phyloP scores from a whole-genome alignment of 192 early-diverging fungal species.

The Blastocladiella britannica region DNA sequence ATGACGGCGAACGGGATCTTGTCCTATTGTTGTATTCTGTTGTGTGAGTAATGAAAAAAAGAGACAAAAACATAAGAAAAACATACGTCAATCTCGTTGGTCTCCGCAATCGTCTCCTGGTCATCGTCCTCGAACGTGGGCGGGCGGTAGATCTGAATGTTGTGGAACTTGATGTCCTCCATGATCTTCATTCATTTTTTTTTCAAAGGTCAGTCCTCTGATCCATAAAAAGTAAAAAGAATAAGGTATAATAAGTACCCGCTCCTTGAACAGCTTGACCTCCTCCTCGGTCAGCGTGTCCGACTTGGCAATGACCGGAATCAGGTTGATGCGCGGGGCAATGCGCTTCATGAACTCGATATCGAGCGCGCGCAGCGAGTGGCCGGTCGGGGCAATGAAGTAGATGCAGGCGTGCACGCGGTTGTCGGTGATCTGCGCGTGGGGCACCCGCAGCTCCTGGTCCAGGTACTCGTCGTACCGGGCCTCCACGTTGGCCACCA shows the following conservation, averaged over 20 bases:
- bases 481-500: slow-evolving; percentile 83
- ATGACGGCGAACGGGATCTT: slow-evolving; percentile 94
- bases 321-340: slow-evolving; percentile 68
- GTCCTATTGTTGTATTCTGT: slow-evolving; percentile 21
- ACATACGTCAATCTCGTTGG: slow-evolving; percentile 54
- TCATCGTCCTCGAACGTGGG: slow-evolving; percentile 65
- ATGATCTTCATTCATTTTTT: slow-evolving; percentile 47
- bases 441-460: slow-evolving; percentile 79
- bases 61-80: slow-evolving; percentile 2
- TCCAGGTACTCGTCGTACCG: slow-evolving; percentile 82
- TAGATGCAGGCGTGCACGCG: slow-evolving; percentile 87
- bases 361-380: slow-evolving; percentile 73
- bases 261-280: slow-evolving; percentile 61
- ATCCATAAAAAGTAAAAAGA: not conserved
- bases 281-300: slow-evolving; percentile 75
- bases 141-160: slow-evolving; percentile 72
- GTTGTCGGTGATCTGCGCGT: slow-evolving; percentile 74
- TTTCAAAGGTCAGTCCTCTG: not conserved
- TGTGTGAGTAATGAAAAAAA: slow-evolving; percentile 2
- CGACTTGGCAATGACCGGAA: slow-evolving; percentile 74
- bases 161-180: slow-evolving; percentile 57
- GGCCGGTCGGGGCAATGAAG: slow-evolving; percentile 94
- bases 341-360: slow-evolving; percentile 90
- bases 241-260: slow-evolving; percentile 12
- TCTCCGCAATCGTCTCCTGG: slow-evolving; percentile 57